Conservation (phyloP, 2,329 filamentous ascomycete genomes). For the Xylaria sp. region DNA sequence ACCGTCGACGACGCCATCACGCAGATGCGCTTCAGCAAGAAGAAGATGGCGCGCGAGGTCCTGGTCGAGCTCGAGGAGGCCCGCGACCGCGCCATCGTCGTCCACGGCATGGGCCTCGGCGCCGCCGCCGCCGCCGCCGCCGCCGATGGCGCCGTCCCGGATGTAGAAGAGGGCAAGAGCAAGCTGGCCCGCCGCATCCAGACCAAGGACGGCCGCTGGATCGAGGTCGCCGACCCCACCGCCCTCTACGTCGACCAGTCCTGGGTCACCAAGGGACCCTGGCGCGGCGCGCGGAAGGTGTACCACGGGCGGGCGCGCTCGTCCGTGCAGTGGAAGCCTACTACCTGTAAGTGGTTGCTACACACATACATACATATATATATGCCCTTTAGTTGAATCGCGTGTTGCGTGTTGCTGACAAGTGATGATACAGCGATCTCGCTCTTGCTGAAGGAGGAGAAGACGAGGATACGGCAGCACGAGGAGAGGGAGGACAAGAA, state of each 20-base stretch:
- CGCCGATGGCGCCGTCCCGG: constrained; percentile 44
- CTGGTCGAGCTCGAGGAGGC: constrained; percentile 79
- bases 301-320: constrained; percentile 76
- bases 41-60: constrained; percentile 85
- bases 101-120: constrained; percentile 81
- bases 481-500: constrained; percentile 78
- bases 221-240: constrained; percentile 73
- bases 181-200: constrained; percentile 63
- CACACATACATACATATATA: neutral
- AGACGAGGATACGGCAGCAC: constrained; percentile 79
- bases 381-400: no score
- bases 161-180: no score
- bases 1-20: constrained; percentile 89
- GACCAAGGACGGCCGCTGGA: constrained; percentile 73
- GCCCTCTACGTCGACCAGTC: constrained; percentile 88
- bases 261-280: constrained; percentile 82
- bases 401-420: neutral
- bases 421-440: constrained; percentile 66
- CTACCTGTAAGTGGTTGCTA: constrained; percentile 74
- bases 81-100: constrained; percentile 77
- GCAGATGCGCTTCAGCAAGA: constrained; percentile 95
- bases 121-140: constrained; percentile 43
- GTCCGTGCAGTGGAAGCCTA: constrained; percentile 69
- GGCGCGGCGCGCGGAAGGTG: constrained; percentile 60
- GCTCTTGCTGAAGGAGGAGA: constrained; percentile 89